phyloP scores from a whole-genome alignment of 106 monocot species.

The Iris macrosiphon region DNA sequence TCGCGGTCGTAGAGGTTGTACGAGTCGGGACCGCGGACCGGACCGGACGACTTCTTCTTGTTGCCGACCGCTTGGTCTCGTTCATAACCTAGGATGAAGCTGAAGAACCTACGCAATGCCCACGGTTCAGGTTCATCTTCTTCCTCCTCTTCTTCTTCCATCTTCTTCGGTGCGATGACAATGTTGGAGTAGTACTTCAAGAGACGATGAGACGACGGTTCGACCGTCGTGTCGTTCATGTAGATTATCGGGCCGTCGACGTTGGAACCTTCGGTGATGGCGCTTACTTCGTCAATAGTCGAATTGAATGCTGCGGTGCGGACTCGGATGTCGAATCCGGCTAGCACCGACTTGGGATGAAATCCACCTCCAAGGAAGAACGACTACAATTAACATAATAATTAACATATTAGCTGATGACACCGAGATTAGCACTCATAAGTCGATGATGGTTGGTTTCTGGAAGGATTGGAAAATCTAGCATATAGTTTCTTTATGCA shows the following conservation, averaged over 20 bases:
- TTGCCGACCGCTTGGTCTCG: neutral
- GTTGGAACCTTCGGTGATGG: constrained; percentile 15
- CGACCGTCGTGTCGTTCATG: constrained; percentile 14
- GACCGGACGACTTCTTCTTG: neutral
- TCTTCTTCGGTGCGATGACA: neutral
- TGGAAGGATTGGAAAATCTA: too few species aligned
- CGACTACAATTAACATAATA: constrained; percentile 20
- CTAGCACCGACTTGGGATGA: constrained; percentile 45
- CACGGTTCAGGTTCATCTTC: constrained; percentile 15
- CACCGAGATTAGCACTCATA: too few species aligned
- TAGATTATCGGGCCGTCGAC: constrained; percentile 51
- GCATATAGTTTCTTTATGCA: too few species aligned
- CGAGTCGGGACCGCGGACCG: constrained; percentile 37
- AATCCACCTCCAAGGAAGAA: constrained; percentile 77
- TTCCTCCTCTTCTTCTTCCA: constrained; percentile 3
- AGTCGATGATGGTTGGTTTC: too few species aligned
- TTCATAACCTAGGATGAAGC: constrained; percentile 20
- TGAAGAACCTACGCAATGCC: constrained; percentile 39
- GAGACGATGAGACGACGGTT: constrained; percentile 7
- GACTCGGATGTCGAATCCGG: constrained; percentile 51
- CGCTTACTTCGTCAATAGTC: constrained; percentile 33
- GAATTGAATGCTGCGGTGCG: constrained; percentile 68
- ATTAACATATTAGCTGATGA: neutral
- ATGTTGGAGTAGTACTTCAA: neutral
- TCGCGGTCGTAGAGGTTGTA: constrained; percentile 64